A percentile compares a stretch with the other conserved stretches of the same genome.
Evolutionary conservation across 139 green algal genomes (phyloP).

Genomic region (Chara braunii): DNA sequence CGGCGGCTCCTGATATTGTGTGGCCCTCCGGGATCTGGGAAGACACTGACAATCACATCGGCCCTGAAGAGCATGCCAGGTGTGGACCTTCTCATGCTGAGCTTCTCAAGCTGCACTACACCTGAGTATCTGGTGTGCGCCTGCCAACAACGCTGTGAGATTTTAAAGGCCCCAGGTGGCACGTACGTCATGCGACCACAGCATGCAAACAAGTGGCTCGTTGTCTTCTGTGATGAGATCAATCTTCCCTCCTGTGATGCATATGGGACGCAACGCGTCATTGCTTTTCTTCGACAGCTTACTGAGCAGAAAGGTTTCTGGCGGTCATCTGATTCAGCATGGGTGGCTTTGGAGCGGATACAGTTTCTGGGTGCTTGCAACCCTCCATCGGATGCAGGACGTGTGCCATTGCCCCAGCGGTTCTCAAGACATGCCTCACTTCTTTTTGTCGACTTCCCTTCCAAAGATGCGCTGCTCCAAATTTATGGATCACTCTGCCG

Average conservation of each 20-base stretch:
- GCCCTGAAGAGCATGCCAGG: conserved; percentile 1
- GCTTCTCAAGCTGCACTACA: conserved; percentile 4
- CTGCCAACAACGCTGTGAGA: conserved; percentile 1
- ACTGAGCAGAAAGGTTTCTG: conserved; percentile 8
- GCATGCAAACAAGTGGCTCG: conserved; percentile 6
- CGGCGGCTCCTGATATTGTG: conserved; percentile 25
- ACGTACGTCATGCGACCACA: conserved; percentile 2
- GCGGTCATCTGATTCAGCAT: background rate
- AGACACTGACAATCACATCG: conserved; percentile 14
- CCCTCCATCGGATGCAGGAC: background rate
- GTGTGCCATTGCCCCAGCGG: background rate
- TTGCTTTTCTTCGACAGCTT: conserved; percentile 17
- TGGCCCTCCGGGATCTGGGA: conserved; percentile 20
- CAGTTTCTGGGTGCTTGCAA: conserved; percentile 18
- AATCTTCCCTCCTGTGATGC: conserved; percentile 17
- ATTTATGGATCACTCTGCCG: conserved; percentile 13
- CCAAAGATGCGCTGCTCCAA: background rate
- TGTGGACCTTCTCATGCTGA: conserved; percentile 4
- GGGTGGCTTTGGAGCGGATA: conserved; percentile 12
- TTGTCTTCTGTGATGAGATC: conserved; percentile 7
- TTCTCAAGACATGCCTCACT: background rate
- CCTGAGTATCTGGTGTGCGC: background rate
- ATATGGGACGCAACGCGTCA: conserved; percentile 22
- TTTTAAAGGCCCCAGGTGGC: conserved; percentile 5
- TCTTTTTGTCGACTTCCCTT: background rate